Percentiles rank a stretch among this genome's conserved stretches.
phyloP scores from a whole-genome alignment of 768 basidiomycete genomes.

The Boletus edulis region DNA sequence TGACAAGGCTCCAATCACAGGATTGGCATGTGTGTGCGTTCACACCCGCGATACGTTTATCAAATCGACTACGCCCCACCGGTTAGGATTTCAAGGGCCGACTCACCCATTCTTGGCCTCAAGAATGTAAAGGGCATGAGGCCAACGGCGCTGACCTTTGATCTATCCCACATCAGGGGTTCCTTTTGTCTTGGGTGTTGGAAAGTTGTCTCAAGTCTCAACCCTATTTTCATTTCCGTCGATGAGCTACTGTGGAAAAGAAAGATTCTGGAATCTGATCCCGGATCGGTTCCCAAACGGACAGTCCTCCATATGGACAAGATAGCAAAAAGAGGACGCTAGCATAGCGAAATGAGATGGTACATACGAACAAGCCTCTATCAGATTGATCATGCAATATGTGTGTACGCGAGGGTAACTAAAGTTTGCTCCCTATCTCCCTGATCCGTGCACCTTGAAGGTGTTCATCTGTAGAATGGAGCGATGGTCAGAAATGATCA shows the following conservation, averaged over 20 bases:
- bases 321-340: background rate
- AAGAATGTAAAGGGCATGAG: conserved; percentile 13
- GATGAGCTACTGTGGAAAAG: background rate
- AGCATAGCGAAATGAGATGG: conserved; percentile 1
- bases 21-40: background rate
- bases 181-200: conserved; percentile 16
- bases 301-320: background rate
- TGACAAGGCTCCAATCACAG: background rate
- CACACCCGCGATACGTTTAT: conserved; percentile 12
- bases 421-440: conserved; percentile 40
- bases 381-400: background rate
- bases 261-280: background rate
- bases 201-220: background rate
- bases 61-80: background rate
- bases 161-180: conserved; percentile 8
- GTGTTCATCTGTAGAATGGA: conserved; percentile 37
- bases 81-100: background rate
- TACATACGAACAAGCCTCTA: background rate
- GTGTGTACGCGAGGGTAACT: background rate
- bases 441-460: conserved; percentile 43
- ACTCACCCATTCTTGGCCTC: background rate
- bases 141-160: background rate
- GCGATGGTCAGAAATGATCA: background rate
- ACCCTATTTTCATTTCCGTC: conserved; percentile 5
- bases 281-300: background rate